Evolutionary conservation across 768 basidiomycete genomes (phyloP), one percentile per base, ranked within the genome.

Genomic region (Clitopilus hobsonii): DNA sequence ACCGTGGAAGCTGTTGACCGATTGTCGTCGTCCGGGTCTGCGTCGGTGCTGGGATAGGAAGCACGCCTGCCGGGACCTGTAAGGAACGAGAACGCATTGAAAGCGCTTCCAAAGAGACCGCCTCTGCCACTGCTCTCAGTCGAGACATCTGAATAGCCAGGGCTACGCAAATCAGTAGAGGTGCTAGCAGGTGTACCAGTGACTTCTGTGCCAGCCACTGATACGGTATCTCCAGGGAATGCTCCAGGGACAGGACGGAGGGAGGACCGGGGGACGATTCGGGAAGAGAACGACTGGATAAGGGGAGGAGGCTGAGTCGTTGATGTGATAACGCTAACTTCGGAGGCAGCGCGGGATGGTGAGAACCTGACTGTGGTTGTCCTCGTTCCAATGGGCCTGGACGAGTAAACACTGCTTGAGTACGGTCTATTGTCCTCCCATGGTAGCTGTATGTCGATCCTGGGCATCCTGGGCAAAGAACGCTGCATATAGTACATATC

Each of bases 401-500:
- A 29, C 6, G 49, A 50, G 22, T 50, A 50, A 6, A 41, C 18
- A 20, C 38, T 41, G 38, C 18, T 18, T 7, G 38, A 41, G 18
- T 41, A 41, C 8, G 10, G 6, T 18, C 38, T 41, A 18, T 41
- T 41, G 18, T 41, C 38, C 8, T 20, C 18, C 38, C 38, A 50
- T 6, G 49, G 49, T 10, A 50, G 28, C n/a, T n/a, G n/a, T n/a
- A n/a, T n/a, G n/a, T n/a, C n/a, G n/a, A n/a, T n/a, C n/a, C n/a
- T n/a, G 16, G 49, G 24, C 10, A 50, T 50, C 25, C 22, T 24
- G 10, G 24, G 49, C 25, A 50, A 20, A 11, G 38, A 41, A 18
- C 38, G 38, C 18, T 7, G 8, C 25, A 50, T 50, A 24, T 26
- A 55, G 32, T 54, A 56, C 20, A 68, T 26, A 41, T 70, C 69